Evolutionary conservation across 2,329 filamentous ascomycete genomes (phyloP), one percentile per base, ranked within the genome.

Genomic region (Cladosporium sp.): DNA sequence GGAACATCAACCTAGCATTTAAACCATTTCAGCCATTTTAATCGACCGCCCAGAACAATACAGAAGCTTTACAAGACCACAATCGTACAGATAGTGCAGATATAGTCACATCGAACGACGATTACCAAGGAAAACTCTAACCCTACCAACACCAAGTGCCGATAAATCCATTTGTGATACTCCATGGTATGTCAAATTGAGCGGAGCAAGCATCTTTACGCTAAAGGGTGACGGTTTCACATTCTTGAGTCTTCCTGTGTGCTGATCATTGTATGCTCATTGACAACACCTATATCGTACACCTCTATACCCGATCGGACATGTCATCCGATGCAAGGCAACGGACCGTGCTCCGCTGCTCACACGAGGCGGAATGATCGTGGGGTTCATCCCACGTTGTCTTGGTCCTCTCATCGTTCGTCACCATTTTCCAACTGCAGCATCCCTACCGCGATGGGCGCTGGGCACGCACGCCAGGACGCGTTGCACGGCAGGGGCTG

Each of bases 401-500:
- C 41, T 47, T 47, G 41, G 41, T 47, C 12, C n/a, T 47, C n/a
- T 21, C 41, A n/a, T 47, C 18, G 41, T 24, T 47, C 41, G 41
- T 47, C 41, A 47, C 41, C 41, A 47, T 47, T n/a, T 47, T 47
- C 41, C 41, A 47, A 12, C n/a, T 8, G 51, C 51, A 54, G 51
- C 51, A 54, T 32, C 11, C 52, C 32, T 55, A 55, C n/a, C 52
- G 32, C 8, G 52, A 32, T 55, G 52, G 30, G 52, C 18, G 47
- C 47, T 51, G 47, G 49, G 49, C 49, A 30, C 24, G 24, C 49
- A 52, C 15, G 49, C 21, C 49, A 55, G 18, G 52, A 18, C 30
- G 52, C n/a, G 52, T 55, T 55, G 15, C 52, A 55, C 30, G 32
- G 18, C 52, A 55, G 52, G 52, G 52, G 18, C 10, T 55, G 52